phyloP scores from a whole-genome alignment of 768 basidiomycete species.

The Asterophora parasitica region DNA sequence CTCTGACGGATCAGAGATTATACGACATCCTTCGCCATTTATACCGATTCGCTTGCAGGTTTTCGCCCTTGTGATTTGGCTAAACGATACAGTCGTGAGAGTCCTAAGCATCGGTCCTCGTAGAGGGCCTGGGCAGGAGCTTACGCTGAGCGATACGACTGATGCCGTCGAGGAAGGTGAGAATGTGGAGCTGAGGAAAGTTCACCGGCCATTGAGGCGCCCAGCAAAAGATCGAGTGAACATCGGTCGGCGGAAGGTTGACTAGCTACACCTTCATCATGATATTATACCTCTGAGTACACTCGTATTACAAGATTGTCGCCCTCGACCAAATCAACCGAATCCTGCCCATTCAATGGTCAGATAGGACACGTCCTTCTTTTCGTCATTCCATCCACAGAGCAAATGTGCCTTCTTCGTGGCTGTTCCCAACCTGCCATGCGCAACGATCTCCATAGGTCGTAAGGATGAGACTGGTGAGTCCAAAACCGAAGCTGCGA shows the following conservation, averaged over 20 bases:
- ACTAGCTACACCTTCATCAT: slow-evolving; percentile 27
- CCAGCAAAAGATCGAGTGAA: slow-evolving; percentile 27
- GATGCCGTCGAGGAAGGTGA: slow-evolving; percentile 62
- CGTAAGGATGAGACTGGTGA: slow-evolving; percentile 54
- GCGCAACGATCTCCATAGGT: slow-evolving; percentile 94
- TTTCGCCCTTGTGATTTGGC: slow-evolving; percentile 66
- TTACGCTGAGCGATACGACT: slow-evolving; percentile 39
- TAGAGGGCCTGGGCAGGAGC: slow-evolving; percentile 8
- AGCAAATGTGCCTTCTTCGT: slow-evolving; percentile 95
- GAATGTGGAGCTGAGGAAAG: slow-evolving; percentile 24
- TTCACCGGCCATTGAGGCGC: slow-evolving; percentile 14
- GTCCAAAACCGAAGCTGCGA: slow-evolving; percentile 77
- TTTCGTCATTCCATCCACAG: slow-evolving; percentile 81
- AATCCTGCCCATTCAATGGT: slow-evolving; percentile 92
- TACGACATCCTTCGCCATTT: slow-evolving; percentile 69
- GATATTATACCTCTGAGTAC: slow-evolving; percentile 12
- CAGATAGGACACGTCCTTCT: slow-evolving; percentile 61
- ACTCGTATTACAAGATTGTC: neutral
- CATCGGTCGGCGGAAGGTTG: slow-evolving; percentile 43
- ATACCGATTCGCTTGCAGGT: slow-evolving; percentile 78
- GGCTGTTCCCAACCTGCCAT: slow-evolving; percentile 91
- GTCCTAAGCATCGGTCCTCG: slow-evolving; percentile 49
- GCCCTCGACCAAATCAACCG: slow-evolving; percentile 41
- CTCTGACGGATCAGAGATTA: slow-evolving; percentile 30
- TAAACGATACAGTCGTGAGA: slow-evolving; percentile 68